Conservation (phyloP, 345 rosid genomes). For the Moricandia moricandioides region DNA sequence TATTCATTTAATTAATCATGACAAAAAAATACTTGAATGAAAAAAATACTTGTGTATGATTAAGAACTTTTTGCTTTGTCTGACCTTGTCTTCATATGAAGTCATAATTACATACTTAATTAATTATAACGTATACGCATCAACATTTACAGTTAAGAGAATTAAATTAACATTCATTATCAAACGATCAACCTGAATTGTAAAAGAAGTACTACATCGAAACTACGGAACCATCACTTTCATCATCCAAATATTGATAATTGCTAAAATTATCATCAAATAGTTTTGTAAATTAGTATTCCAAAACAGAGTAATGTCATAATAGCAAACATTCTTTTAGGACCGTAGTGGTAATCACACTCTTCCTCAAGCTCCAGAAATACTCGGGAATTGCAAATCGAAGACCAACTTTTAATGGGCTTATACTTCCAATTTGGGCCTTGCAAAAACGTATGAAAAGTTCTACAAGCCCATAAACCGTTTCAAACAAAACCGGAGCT, state of each 20-base stretch:
- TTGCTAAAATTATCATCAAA: background rate
- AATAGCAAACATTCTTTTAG: background rate
- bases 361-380: background rate
- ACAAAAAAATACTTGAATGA: too few species aligned
- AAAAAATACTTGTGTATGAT: too few species aligned
- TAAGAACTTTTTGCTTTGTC: background rate
- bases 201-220: background rate
- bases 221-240: background rate
- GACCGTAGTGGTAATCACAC: background rate
- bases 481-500: too few species aligned
- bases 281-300: background rate
- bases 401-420: background rate
- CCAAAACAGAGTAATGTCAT: background rate
- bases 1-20: slow-evolving; percentile 3
- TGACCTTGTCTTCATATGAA: background rate
- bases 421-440: background rate
- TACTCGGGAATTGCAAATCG: background rate
- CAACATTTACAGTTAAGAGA: background rate
- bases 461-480: background rate
- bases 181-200: background rate
- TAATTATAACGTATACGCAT: slow-evolving; percentile 21
- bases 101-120: background rate
- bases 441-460: background rate
- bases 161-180: background rate
- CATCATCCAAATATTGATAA: background rate